phyloP scores from a whole-genome alignment of 202 grass and related monocot genomes.

The Schoenoplectus tabernaemontani region DNA sequence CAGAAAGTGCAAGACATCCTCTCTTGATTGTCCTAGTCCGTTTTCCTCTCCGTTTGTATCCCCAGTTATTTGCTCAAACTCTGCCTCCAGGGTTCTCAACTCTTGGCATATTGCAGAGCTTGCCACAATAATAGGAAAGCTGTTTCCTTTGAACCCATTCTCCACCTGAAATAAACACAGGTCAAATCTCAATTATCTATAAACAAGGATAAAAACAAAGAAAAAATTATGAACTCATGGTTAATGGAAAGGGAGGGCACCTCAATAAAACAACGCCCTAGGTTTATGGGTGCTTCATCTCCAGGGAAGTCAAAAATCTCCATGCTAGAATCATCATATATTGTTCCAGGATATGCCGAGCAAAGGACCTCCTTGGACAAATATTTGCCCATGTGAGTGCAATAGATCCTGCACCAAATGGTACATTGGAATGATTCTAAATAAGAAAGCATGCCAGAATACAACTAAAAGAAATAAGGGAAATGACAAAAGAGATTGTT shows the following conservation, averaged over 20 bases:
- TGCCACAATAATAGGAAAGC: conserved; percentile 85
- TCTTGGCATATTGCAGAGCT: conserved; percentile 63
- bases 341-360: conserved; percentile 82
- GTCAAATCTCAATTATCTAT: conserved; percentile 21
- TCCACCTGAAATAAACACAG: conserved; percentile 54
- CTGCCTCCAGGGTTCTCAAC: conserved; percentile 64
- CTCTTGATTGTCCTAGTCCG: conserved; percentile 33
- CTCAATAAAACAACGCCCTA: conserved; percentile 94
- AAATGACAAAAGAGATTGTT: conserved; percentile 23
- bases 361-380: conserved; percentile 88
- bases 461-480: background rate
- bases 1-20: conserved; percentile 73
- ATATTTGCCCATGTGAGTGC: conserved; percentile 79
- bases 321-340: conserved; percentile 92
- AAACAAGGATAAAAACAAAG: conserved; percentile 1
- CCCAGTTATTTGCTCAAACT: conserved; percentile 50
- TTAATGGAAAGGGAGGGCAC: conserved; percentile 24
- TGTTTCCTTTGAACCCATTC: conserved; percentile 93
- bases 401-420: conserved; percentile 66
- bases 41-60: conserved; percentile 42
- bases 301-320: conserved; percentile 85
- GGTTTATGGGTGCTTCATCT: conserved; percentile 29
- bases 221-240: background rate
- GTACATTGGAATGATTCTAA: background rate
- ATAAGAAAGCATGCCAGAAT: conserved; percentile 3